Conservation (phyloP, 257 asterid genomes). For the Fraxinus pennsylvanica region DNA sequence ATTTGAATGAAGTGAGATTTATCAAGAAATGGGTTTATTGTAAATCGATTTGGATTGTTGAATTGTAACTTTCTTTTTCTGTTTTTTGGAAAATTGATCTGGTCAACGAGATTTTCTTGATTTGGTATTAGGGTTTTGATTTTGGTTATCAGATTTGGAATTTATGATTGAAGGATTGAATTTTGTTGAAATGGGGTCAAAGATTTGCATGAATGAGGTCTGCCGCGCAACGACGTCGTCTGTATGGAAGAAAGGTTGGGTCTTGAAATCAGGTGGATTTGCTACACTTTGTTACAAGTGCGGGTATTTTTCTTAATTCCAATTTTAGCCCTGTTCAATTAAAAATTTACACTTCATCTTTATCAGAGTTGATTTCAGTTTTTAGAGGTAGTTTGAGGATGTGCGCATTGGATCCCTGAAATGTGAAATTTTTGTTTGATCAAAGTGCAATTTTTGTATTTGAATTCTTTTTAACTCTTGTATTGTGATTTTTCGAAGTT, state of each 20-base stretch:
- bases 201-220: constrained; percentile 81
- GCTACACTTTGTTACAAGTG: constrained; percentile 82
- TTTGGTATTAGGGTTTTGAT: constrained; percentile 54
- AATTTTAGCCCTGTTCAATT: constrained; percentile 28
- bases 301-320: constrained; percentile 69
- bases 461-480: constrained; percentile 14
- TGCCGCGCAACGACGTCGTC: constrained; percentile 85
- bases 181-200: constrained; percentile 66
- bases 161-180: constrained; percentile 32
- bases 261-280: constrained; percentile 84
- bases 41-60: constrained; percentile 8
- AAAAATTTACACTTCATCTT: constrained; percentile 12
- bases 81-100: constrained; percentile 36
- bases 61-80: constrained; percentile 15
- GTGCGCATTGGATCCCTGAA: constrained; percentile 46
- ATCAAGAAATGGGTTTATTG: neutral
- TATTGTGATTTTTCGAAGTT: neutral
- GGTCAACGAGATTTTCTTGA: constrained; percentile 36
- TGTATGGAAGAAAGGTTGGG: constrained; percentile 94
- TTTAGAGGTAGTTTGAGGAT: constrained; percentile 52
- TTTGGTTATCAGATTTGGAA: constrained; percentile 31
- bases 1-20: constrained; percentile 40
- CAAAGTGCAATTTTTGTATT: constrained; percentile 10
- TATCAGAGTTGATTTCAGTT: constrained; percentile 16
- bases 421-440: neutral